Evolutionary conservation across 2,329 filamentous ascomycete species (phyloP), one percentile per base, ranked within the genome.

Genomic region (Paecilomyces niveus): DNA sequence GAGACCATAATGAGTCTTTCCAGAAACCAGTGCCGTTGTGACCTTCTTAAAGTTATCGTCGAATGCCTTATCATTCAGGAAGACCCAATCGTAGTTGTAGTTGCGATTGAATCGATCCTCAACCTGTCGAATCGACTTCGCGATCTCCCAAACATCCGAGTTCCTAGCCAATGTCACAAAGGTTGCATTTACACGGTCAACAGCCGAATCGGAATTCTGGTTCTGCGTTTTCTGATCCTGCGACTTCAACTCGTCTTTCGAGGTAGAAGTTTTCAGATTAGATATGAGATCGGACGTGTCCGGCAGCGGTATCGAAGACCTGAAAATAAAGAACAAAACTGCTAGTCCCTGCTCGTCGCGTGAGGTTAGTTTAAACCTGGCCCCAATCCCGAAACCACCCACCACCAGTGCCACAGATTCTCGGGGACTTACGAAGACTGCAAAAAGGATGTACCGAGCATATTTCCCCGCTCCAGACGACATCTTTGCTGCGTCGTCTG

Each of bases 51-150:
- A 99, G 9, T 86, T 87, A 2, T 90, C 89, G 71, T 96, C 89
- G 70, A 99, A 99, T 0, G 92, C 90, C 74, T 92, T 86, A 73
- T 99, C 94, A 77, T 99, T 99, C 62, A 99, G 81, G 79, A 99
- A 99, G 56, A 99, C 93, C 95, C 95, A 99, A 73, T 97, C 93
- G 78, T 99, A 99, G 80, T 96, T 88, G 80, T 89, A 97, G 69
- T 93, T 89, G 69, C 87, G 86, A 80, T 99, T 99, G 85, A 99
- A 99, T 71, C 94, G 90, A 76, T 99, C 94, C 78, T 99, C 94
- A 58, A 99, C 87, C 71, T 96, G 90, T 58, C 94, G 90, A 71
- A 99, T 99, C 11, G 92, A 97, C 70, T 91, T 86, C 62, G 92
- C 90, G 71, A 99, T 96, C 55, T 99, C 94, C 94, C 94, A 99